A percentile compares a stretch with the other conserved stretches of the same genome.
Evolutionary conservation across 257 asterid genomes (phyloP).

Genomic region (Cordia subcordata): DNA sequence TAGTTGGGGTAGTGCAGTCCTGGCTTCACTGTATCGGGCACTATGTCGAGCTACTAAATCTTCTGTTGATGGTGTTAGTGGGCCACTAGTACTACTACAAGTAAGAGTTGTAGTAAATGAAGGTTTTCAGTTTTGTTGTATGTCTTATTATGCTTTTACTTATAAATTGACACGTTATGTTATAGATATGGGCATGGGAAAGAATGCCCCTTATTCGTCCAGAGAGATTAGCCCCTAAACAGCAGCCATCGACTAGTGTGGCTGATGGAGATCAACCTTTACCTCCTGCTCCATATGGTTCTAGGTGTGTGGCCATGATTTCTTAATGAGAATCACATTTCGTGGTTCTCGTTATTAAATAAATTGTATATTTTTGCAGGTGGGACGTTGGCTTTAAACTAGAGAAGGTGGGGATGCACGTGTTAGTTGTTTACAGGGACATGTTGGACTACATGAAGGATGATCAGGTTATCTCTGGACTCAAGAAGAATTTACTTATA

Average conservation of each 20-base stretch:
- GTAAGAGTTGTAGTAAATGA: slow-evolving; percentile 21
- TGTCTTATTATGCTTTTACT: slow-evolving; percentile 7
- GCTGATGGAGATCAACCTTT: slow-evolving; percentile 38
- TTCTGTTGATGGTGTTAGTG: slow-evolving; percentile 79
- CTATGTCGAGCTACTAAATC: slow-evolving; percentile 68
- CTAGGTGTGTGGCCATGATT: slow-evolving; percentile 36
- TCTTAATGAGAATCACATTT: slow-evolving; percentile 2
- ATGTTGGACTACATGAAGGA: slow-evolving; percentile 30
- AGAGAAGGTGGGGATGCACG: slow-evolving; percentile 63
- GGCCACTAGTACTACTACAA: slow-evolving; percentile 78
- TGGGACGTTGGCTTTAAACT: slow-evolving; percentile 86
- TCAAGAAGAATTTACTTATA: no score
- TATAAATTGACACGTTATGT: background rate
- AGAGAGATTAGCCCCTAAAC: slow-evolving; percentile 66
- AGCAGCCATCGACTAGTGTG: slow-evolving; percentile 42
- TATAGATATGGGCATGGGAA: slow-evolving; percentile 88
- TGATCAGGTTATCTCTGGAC: slow-evolving; percentile 16
- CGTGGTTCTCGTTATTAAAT: background rate
- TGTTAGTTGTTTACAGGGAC: slow-evolving; percentile 26
- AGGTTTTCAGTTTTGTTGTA: background rate
- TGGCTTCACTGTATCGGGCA: slow-evolving; percentile 71
- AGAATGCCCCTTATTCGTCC: slow-evolving; percentile 74
- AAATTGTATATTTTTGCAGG: slow-evolving; percentile 29
- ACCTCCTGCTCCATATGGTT: slow-evolving; percentile 75
- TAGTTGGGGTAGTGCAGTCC: slow-evolving; percentile 81